Base-by-base conservation (phyloP, 768 basidiomycete genomes). In the Pulveroboletus sp. region DNA sequence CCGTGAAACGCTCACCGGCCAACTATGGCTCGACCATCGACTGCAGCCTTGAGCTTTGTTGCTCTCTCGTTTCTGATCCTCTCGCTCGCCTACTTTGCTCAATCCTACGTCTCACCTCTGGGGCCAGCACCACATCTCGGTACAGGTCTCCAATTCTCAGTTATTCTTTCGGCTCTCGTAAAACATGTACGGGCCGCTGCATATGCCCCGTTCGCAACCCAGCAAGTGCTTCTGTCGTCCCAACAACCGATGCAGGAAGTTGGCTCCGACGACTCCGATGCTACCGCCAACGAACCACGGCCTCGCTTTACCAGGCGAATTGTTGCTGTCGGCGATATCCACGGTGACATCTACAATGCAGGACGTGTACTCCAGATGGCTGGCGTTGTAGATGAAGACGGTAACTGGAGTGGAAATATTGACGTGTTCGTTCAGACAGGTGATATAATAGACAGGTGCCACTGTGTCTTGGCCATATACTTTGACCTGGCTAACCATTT, bases 381-480 rank as follows among this genome's bases (percentile, higher is more conserved):
- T 2, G 75, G 76, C 1, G 85, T 97, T 5, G 81, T 87, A 3
- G 83, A 93, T 57, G 76, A 79, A 11, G 60, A 77, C 6, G 84
- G 84, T 2, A 73, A 84, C 47, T 98, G 95, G 95, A 80, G 82
- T 4, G 92, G 89, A 5, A 73, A 86, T 24, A 79, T 86, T 1
- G 88, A 93, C 61, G 82, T 86, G 39, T 84, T 97, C 49, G 93
- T 97, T 16, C 95, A 98, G 72, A 97, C 94, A 0, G 94, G 94
- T 3, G 94, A 97, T 68, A 94, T 97, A 27, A 89, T 97, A 46
- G 94, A 97, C 69, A 73, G 94, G 92, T 87, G 51, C 12, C 5
- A 27, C 42, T 43, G 17, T 41, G n/a, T 24, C 7, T 39, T 16
- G n/a, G n/a, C n/a, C n/a, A n/a, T n/a, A n/a, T n/a, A n/a, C n/a